phyloP scores from a whole-genome alignment of 1,284 basidiomycete species.

The Neonothopanus nambi region DNA sequence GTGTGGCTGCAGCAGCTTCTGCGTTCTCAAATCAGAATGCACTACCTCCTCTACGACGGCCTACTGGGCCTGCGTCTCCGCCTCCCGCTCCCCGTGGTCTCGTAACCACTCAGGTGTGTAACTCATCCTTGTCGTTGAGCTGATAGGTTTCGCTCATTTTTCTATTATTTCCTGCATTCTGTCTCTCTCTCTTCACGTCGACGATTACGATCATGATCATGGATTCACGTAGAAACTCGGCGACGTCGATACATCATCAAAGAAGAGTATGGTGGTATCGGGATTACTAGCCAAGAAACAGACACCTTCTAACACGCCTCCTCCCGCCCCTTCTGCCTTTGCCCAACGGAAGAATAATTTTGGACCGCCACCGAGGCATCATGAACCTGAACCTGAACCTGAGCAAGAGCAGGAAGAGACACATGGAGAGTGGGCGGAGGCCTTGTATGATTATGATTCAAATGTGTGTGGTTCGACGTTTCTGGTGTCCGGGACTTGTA shows the following conservation, averaged over 20 bases:
- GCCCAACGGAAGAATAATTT: slow-evolving; percentile 43
- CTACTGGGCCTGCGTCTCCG: background rate
- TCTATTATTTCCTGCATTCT: background rate
- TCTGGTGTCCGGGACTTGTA: slow-evolving; percentile 1
- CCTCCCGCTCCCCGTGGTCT: slow-evolving; percentile 18
- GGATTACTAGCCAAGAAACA: slow-evolving; percentile 45
- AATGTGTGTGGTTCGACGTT: slow-evolving; percentile 40
- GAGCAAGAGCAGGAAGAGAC: slow-evolving; percentile 39
- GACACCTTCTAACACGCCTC: slow-evolving; percentile 33
- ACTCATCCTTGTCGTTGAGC: background rate
- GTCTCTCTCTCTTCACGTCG: no score
- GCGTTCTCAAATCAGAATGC: slow-evolving; percentile 28
- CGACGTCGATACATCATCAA: slow-evolving; percentile 56
- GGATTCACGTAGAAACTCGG: slow-evolving; percentile 51
- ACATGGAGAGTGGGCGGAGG: slow-evolving; percentile 75
- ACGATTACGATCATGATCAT: background rate
- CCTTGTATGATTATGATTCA: slow-evolving; percentile 71
- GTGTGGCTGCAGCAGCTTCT: slow-evolving; percentile 53
- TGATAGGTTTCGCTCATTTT: background rate
- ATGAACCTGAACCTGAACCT: slow-evolving; percentile 31
- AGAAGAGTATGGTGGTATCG: slow-evolving; percentile 51
- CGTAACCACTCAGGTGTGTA: slow-evolving; percentile 30
- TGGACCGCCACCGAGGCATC: slow-evolving; percentile 54
- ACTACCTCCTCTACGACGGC: slow-evolving; percentile 10
- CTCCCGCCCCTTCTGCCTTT: slow-evolving; percentile 51